Evolutionary conservation across 208 protist genomes (phyloP), one percentile per base, ranked within the genome.

Genomic region (Trypanosoma melophagium): DNA sequence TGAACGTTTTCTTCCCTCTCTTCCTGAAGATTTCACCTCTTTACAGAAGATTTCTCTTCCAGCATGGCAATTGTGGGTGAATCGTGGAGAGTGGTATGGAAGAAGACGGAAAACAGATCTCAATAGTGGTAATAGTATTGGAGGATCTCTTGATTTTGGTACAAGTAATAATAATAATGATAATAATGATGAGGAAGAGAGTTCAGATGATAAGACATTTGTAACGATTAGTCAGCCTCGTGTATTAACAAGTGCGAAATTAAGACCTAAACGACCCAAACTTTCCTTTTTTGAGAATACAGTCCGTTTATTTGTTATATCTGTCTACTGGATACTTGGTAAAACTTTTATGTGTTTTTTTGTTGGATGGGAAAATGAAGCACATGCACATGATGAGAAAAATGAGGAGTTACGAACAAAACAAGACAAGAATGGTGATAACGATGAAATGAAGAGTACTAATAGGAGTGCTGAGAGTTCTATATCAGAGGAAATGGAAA

Each of bases 1-100:
- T 51, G 84, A 87, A 60, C 67, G 81, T 38, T 86, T 84, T 66
- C 68, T 90, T 1, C 84, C 84, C 1, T 74, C 81, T 16, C 84
- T 90, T 24, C 84, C 84, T 21, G 73, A 79, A 17, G 73, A 44
- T 21, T 52, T 83, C 38, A 71, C 59, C 59, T 81, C 81, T 16
- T 73, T 87, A 22, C 71, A 81, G 22, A 64, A 47, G 25, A 73
- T 86, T 52, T 78, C 64, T 38, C 54, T 71, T 14, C 77, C 81
- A 19, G 79, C 76, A 47, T 85, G 81, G 81, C 79, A 74, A 42
- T 60, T 85, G 62, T 87, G 84, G 84, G 70, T 86, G 54, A 54
- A 86, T 61, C 79, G 84, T 42, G 57, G 69, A 22, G 13, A 69
- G 38, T 90, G 80, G 84, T 86, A 72, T 69, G 53, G 53, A 63